These are phyloP conservation scores for Poterioochromonas sp. DNA, from an alignment of 352 stramenopile genomes.

Conservation along the genomic window DNA sequence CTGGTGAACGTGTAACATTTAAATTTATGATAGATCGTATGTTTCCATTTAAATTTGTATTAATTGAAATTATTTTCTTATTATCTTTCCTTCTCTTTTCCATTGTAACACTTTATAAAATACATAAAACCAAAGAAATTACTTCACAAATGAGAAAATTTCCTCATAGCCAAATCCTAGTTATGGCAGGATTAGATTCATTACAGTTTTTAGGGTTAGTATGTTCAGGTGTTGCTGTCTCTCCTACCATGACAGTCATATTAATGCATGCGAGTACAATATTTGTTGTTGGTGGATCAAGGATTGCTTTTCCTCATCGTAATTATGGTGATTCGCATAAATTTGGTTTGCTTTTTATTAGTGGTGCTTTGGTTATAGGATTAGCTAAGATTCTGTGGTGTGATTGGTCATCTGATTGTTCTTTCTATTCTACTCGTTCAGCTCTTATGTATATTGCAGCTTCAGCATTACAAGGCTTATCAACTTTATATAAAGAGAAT, in stretches of 20 bases:
- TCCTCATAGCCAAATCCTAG: background rate
- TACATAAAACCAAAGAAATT: background rate
- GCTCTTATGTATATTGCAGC: background rate
- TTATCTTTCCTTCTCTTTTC: background rate
- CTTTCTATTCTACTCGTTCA: background rate
- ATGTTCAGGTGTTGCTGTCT: background rate
- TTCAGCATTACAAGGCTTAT: background rate
- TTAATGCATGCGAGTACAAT: conserved; percentile 17
- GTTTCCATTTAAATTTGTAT: conserved; percentile 24
- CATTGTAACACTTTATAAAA: background rate
- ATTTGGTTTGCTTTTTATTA: background rate
- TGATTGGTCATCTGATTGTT: background rate
- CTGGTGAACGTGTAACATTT: conserved; percentile 8
- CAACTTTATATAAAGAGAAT: conserved; percentile 19
- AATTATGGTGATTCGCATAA: background rate
- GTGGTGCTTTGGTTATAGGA: background rate
- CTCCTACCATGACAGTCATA: conserved; percentile 27
- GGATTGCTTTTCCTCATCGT: background rate
- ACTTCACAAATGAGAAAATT: conserved; percentile 12
- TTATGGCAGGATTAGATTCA: conserved; percentile 2
- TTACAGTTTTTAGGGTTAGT: conserved; percentile 8
- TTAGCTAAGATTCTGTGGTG: background rate
- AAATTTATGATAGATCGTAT: conserved; percentile 21
- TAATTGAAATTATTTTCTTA: conserved; percentile 11
- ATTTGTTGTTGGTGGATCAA: conserved; percentile 7